Evolutionary conservation across 176 grass and related monocot species (phyloP).

Genomic region (Poa pratensis): DNA sequence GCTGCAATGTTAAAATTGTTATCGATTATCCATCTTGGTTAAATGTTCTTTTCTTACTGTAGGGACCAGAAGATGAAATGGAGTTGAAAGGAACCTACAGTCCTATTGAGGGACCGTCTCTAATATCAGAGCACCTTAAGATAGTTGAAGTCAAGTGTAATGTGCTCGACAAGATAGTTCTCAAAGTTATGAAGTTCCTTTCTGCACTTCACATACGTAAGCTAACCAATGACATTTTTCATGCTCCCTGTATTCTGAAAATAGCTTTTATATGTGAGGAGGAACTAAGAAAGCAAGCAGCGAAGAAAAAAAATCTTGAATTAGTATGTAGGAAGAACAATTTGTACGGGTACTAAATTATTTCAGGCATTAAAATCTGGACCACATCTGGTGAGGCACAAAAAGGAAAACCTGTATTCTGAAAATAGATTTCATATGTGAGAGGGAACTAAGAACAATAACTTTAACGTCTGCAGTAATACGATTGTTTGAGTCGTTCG

Average conservation of each 20-base stretch:
- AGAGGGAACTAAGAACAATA: background rate
- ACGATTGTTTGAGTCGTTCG: no score
- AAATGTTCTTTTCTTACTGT: background rate
- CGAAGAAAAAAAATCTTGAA: no score
- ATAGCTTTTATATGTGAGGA: no score
- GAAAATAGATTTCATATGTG: background rate
- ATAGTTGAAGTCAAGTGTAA: background rate
- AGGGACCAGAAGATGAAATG: background rate
- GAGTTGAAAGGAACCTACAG: conserved; percentile 12
- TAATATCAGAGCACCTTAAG: conserved; percentile 14
- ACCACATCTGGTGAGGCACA: no score
- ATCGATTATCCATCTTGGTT: background rate
- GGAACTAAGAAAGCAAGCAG: no score
- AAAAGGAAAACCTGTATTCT: background rate
- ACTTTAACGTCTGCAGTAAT: no score
- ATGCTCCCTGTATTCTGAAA: background rate
- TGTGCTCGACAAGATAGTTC: background rate
- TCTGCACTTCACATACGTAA: background rate
- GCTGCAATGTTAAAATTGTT: background rate
- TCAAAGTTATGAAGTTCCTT: background rate
- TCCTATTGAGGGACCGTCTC: background rate
- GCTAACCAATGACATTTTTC: background rate
- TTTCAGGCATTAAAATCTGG: no score
- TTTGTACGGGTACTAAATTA: no score
- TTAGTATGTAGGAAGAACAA: no score